Conservation (phyloP, 176 grass and related monocot genomes). For the Hordeum marinum region DNA sequence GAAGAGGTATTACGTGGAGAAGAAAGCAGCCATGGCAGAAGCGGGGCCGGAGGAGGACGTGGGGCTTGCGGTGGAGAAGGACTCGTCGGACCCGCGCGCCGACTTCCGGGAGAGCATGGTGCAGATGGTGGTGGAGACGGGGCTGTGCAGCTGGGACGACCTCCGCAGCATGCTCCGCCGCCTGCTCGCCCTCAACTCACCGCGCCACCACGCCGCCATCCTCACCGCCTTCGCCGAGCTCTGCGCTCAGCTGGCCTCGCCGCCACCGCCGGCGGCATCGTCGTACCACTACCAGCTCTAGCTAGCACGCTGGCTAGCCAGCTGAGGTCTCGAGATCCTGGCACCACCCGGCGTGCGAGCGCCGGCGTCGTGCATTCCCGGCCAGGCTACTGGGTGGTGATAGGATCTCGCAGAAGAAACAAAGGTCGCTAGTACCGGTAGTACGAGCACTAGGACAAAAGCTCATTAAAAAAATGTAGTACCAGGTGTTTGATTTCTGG, state of each 20-base stretch:
- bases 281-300: not conserved
- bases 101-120: conserved; percentile 94
- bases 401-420: conserved; percentile 33
- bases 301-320: not conserved
- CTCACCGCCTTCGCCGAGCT: conserved; percentile 93
- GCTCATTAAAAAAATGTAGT: not conserved
- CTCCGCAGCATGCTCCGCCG: conserved; percentile 74
- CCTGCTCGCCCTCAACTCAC: conserved; percentile 84
- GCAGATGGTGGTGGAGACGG: conserved; percentile 95
- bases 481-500: conserved; percentile 1
- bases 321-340: conserved; percentile 39
- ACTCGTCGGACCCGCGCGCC: conserved; percentile 73
- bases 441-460: not conserved
- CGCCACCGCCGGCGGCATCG: not conserved
- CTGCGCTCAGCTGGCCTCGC: conserved; percentile 47
- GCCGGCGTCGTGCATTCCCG: not conserved
- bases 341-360: conserved; percentile 33
- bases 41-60: not conserved
- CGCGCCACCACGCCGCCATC: conserved; percentile 87
- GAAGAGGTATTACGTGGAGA: not conserved
- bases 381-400: conserved; percentile 39
- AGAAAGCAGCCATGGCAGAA: not conserved
- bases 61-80: conserved; percentile 95
- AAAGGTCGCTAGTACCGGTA: not conserved
- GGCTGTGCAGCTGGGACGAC: conserved; percentile 82